Percentiles rank a stretch among this genome's conserved stretches.
Conservation (phyloP, 2,329 filamentous ascomycete genomes). For the Aspergillus oerlinghausenensis region DNA sequence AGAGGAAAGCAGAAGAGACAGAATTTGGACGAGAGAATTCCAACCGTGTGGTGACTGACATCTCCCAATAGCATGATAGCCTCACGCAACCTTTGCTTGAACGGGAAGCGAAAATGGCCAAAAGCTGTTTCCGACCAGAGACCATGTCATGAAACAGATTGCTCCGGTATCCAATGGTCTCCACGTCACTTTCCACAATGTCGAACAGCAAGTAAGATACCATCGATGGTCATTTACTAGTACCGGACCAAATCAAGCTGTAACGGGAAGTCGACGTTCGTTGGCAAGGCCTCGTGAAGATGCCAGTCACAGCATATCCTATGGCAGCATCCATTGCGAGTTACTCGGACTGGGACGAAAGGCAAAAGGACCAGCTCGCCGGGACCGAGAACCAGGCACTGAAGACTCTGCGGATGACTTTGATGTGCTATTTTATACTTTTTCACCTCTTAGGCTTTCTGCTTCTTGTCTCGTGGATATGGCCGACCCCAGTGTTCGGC, state of each 20-base stretch:
- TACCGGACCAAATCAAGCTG: constrained; percentile 13
- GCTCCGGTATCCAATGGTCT: constrained; percentile 10
- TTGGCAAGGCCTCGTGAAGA: background rate
- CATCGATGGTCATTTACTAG: constrained; percentile 16
- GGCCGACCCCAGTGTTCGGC: constrained; percentile 57
- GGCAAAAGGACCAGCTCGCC: constrained; percentile 85
- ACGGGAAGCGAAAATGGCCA: background rate
- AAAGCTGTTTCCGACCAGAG: background rate
- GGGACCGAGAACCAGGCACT: constrained; percentile 90
- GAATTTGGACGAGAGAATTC: background rate
- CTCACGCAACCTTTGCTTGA: constrained; percentile 6
- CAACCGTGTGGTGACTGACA: background rate
- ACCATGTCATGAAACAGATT: constrained; percentile 6
- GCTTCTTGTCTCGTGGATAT: constrained; percentile 73
- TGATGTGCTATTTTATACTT: constrained; percentile 71
- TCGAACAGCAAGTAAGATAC: constrained; percentile 9
- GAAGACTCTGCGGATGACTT: constrained; percentile 71
- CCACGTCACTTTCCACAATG: constrained; percentile 28
- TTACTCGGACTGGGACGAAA: constrained; percentile 84
- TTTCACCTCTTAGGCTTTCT: constrained; percentile 72
- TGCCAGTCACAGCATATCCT: constrained; percentile 31
- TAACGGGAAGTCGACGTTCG: constrained; percentile 11
- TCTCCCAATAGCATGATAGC: background rate
- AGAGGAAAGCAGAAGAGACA: constrained; percentile 24
- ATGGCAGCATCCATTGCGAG: constrained; percentile 82